These are phyloP conservation scores for Phyllosticta capitalensis DNA, from an alignment of 2,329 filamentous ascomycete genomes.

Conservation along the genomic window DNA sequence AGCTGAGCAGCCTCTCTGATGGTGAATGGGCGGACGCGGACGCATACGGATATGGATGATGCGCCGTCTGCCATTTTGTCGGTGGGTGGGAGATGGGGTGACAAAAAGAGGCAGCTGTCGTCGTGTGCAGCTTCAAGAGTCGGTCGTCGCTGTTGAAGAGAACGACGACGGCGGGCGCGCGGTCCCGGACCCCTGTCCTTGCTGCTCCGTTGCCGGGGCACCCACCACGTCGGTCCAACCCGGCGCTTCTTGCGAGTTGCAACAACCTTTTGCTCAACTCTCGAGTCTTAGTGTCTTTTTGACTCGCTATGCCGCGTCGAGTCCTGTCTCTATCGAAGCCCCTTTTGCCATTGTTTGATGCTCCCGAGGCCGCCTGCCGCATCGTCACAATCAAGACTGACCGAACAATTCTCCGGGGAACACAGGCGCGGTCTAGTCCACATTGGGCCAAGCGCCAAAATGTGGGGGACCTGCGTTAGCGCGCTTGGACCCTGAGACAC, in stretches of 20 bases:
- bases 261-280: not conserved
- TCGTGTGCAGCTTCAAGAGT: not conserved
- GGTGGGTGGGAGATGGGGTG: not conserved
- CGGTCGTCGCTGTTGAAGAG: not conserved
- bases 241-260: not conserved
- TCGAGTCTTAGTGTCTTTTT: not conserved
- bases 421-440: not conserved
- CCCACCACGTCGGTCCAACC: not conserved
- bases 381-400: not conserved
- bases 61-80: conserved; percentile 29
- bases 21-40: conserved; percentile 57
- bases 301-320: no score
- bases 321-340: not conserved
- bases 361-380: not conserved
- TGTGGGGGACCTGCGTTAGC: not conserved
- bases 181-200: not conserved
- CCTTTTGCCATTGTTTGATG: not conserved
- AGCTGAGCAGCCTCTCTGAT: conserved; percentile 94
- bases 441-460: not conserved
- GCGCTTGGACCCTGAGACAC: not conserved
- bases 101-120: not conserved
- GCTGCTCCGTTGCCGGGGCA: not conserved
- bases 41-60: conserved; percentile 42
- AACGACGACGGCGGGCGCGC: not conserved
- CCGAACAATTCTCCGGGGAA: not conserved